Percentiles rank a stretch among this genome's conserved stretches.
Evolutionary conservation across 2,329 filamentous ascomycete species (phyloP).

Genomic region (Aspergillus japonicus): DNA sequence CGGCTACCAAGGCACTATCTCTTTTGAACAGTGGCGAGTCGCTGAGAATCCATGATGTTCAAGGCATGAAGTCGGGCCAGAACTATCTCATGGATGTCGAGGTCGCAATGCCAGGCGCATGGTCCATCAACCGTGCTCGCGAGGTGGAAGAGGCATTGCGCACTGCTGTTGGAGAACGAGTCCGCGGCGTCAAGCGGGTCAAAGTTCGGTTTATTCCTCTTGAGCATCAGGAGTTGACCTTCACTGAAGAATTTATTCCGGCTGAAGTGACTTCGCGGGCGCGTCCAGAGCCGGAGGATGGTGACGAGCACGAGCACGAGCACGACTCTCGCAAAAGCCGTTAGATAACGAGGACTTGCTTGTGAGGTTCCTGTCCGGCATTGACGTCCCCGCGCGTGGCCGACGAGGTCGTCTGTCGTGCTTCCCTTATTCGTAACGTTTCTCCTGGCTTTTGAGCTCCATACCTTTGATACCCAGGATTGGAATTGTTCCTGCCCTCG

Average conservation of each 20-base stretch:
- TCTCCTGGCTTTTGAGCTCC: background rate
- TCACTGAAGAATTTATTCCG: conserved; percentile 77
- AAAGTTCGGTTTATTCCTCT: conserved; percentile 78
- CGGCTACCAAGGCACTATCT: conserved; percentile 60
- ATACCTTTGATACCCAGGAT: background rate
- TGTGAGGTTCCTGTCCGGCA: background rate
- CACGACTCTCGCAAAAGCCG: conserved; percentile 21
- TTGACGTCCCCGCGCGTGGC: background rate
- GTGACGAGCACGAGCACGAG: conserved; percentile 47
- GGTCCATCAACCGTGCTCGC: conserved; percentile 70
- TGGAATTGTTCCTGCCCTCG: background rate
- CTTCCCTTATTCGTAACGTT: background rate
- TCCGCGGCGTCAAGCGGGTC: conserved; percentile 80
- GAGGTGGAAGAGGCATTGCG: conserved; percentile 72
- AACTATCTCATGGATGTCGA: conserved; percentile 94
- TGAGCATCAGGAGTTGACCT: conserved; percentile 56
- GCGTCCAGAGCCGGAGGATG: conserved; percentile 62
- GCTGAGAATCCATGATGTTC: conserved; percentile 72
- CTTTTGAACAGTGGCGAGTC: conserved; percentile 55
- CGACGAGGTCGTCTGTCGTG: background rate
- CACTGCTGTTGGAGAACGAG: conserved; percentile 68
- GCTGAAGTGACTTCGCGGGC: conserved; percentile 59
- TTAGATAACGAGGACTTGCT: background rate
- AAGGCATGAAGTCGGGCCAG: conserved; percentile 92
- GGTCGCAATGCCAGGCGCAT: conserved; percentile 71